phyloP scores from a whole-genome alignment of 225 moss, liverwort and hornwort genomes.

The Straminergon stramineum region DNA sequence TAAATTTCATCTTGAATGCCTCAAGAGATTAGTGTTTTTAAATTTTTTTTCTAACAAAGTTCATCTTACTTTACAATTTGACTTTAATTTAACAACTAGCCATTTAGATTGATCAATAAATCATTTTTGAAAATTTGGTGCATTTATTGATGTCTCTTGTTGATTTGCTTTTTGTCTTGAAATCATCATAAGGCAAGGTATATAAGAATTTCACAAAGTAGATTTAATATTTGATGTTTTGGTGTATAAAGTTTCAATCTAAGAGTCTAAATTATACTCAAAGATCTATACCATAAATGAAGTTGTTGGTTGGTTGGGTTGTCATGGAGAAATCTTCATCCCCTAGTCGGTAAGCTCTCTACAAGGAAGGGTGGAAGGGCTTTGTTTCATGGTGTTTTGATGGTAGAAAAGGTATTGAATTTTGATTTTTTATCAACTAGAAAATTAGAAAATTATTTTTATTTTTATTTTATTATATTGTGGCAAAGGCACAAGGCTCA shows the following conservation, averaged over 20 bases:
- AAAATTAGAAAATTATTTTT: no score
- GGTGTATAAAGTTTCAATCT: neutral
- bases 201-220: neutral
- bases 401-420: no score
- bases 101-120: neutral
- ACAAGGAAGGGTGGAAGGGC: no score
- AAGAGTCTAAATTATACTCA: neutral
- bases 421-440: no score
- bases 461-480: no score
- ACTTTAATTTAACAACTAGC: neutral
- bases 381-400: no score
- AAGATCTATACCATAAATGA: neutral
- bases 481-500: no score
- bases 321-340: no score
- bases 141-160: neutral
- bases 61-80: neutral
- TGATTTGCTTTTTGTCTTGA: neutral
- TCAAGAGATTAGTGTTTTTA: neutral
- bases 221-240: neutral
- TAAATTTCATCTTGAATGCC: neutral
- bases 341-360: no score
- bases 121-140: neutral
- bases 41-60: neutral
- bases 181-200: neutral
- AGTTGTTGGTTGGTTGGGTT: no score